These are phyloP conservation scores for Linaria vulgaris DNA, from an alignment of 257 asterid genomes.

Conservation along the genomic window DNA sequence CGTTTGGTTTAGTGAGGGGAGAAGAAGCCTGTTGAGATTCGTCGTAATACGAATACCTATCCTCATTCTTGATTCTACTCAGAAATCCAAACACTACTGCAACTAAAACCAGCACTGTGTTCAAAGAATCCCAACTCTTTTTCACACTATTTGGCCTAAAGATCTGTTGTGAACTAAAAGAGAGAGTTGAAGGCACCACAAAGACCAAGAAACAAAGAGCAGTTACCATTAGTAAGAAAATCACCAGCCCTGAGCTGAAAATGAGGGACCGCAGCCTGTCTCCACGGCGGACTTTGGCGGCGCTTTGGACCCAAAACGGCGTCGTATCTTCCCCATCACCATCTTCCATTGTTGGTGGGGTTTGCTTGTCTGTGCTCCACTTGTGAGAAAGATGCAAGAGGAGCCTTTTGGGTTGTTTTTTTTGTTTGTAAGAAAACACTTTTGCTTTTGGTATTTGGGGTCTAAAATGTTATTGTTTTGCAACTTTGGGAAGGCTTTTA, in stretches of 20 bases:
- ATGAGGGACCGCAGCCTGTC: slow-evolving; percentile 57
- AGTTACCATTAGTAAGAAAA: slow-evolving; percentile 51
- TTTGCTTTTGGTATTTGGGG: slow-evolving; percentile 27
- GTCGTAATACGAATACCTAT: slow-evolving; percentile 27
- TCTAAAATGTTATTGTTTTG: slow-evolving; percentile 22
- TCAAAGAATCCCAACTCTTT: slow-evolving; percentile 88
- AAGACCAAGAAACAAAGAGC: slow-evolving; percentile 56
- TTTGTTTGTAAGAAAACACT: not conserved
- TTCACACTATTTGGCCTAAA: slow-evolving; percentile 70
- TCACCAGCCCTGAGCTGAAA: slow-evolving; percentile 67
- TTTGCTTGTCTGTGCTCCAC: slow-evolving; percentile 11
- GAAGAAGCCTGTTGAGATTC: slow-evolving; percentile 49
- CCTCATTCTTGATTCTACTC: slow-evolving; percentile 62
- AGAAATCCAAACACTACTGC: slow-evolving; percentile 82
- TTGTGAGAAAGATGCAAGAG: not conserved
- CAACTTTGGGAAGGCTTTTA: slow-evolving; percentile 22
- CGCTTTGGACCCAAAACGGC: slow-evolving; percentile 77
- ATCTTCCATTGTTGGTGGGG: slow-evolving; percentile 48
- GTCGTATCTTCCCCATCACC: slow-evolving; percentile 53
- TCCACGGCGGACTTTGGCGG: slow-evolving; percentile 50
- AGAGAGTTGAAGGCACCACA: slow-evolving; percentile 53
- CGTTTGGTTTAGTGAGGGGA: slow-evolving; percentile 32
- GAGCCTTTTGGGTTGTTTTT: not conserved
- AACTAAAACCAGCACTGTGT: slow-evolving; percentile 58
- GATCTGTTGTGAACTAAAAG: slow-evolving; percentile 47